Base-by-base conservation (phyloP, 306 rosid genomes). In the Cicer cuneatum region DNA sequence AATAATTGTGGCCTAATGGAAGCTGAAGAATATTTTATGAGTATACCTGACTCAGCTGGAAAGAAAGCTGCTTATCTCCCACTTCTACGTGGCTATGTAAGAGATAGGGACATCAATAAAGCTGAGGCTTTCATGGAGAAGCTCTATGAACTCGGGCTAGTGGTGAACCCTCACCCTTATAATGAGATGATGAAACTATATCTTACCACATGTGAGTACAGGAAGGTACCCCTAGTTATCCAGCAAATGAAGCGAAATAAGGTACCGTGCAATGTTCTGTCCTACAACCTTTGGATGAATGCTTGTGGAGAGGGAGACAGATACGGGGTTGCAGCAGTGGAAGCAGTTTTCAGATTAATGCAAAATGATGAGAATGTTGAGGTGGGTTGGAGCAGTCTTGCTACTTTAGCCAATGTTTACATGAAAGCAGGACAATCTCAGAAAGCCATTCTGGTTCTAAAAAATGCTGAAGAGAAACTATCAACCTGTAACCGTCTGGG, bases 131-230 rank as follows among this genome's bases (percentile, higher is more conserved):
- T 89, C 74, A 91, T 93, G 96, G 84, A 66, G 66, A 89, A 84
- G 84, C 87, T 91, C 66, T 87, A 84, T 69, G 84, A 68, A 7
- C 47, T 84, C 80, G 98, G 98, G 73, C 82, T 93, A 43, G 78
- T 89, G 19, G 79, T 89, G 45, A 81, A 65, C 72, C 82, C 93
- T 35, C 88, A 85, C 78, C 89, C 83, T 6, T 91, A 78, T 79
- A 93, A 93, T 75, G 93, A 89, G 84, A 91, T 91, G 96, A 93
- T 91, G 97, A 93, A 89, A 72, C 81, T 93, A 76, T 93, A 93
- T 82, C 12, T 85, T 66, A 86, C 83, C 47, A 87, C 90, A 24
- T 71, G 81, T 77, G 89, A 89, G 80, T 78, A 71, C 71, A 59
- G 62, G 72, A 93, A 89, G 85, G 90, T 89, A 6, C 89, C 75